Base-by-base conservation (phyloP, 106 monocot genomes). In the Dendrobium chrysotoxum region DNA sequence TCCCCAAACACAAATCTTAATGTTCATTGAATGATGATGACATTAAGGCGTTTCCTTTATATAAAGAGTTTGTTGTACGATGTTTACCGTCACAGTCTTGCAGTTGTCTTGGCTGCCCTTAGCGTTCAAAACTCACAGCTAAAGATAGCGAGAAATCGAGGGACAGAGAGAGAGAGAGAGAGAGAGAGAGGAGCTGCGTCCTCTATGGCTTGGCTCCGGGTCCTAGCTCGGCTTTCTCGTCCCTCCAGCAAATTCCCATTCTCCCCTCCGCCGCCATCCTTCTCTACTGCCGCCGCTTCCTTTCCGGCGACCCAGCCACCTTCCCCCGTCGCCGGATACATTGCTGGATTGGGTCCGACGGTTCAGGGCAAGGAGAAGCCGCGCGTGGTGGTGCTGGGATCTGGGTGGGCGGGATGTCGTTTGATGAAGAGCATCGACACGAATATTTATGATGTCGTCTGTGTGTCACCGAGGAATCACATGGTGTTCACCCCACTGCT, bases 401-500 rank as follows among this genome's bases (percentile, higher is more conserved):
- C 96, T 31, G 96, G 96, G 53, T 97, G 96, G 96, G 96, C 94
- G 25, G 96, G 86, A 7, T 92, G 92, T 84, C 85, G 96, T 61
- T 78, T 97, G 64, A 94, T 97, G 94, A 97, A 94, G 84, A 85
- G 81, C n/a, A 85, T 97, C 76, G 92, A 94, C 85, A 92, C 96
- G 8, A 38, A 67, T 18, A 18, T 88, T 17, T 97, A 97, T 81
- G 96, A 97, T 79, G 92, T 97, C n/a, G 94, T 97, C 78, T 97
- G 96, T 85, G 81, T 97, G 11, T 92, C 96, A 6, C 96, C 96
- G 41, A 75, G 96, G 25, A 96, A 96, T 72, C 96, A 96, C 88
- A 96, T 96, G 96, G 96, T 96, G 8, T 96, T 96, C 89, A 96
- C 96, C 12, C 96, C 96, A 47, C 93, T 96, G 54, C 89, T 96